Percentiles rank a stretch among this genome's conserved stretches.
These are phyloP conservation scores for Monosporascus cannonballus DNA, from an alignment of 2,329 filamentous ascomycete genomes.

Conservation along the genomic window DNA sequence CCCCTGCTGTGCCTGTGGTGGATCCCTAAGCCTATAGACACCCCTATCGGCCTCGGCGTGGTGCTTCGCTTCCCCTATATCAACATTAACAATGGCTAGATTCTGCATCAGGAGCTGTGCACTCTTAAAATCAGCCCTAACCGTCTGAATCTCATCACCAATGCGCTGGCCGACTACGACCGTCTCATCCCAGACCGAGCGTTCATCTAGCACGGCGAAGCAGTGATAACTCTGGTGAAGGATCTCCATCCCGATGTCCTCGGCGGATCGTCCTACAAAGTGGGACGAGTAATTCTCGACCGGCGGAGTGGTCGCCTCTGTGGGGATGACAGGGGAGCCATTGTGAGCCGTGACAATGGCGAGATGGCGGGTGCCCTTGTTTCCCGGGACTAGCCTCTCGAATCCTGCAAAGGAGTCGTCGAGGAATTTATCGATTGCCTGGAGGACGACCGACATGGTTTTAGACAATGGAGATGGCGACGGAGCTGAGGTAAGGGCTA, in stretches of 20 bases:
- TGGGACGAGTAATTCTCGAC: background rate
- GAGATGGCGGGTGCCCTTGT: background rate
- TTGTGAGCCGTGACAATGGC: background rate
- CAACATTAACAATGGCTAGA: background rate
- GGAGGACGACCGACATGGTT: background rate
- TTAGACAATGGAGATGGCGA: background rate
- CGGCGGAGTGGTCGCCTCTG: background rate
- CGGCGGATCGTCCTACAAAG: background rate
- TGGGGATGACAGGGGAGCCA: background rate
- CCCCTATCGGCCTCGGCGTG: background rate
- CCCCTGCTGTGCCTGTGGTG: background rate
- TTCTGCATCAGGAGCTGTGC: background rate
- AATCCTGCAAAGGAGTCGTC: background rate
- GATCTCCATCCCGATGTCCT: background rate
- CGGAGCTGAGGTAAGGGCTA: background rate
- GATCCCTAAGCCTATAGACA: background rate
- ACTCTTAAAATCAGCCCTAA: background rate
- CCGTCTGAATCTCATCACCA: background rate
- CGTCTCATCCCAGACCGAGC: background rate
- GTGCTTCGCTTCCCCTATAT: background rate
- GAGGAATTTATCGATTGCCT: background rate
- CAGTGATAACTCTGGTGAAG: background rate
- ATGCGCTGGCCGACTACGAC: background rate
- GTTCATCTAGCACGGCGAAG: background rate
- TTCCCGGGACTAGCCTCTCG: background rate